phyloP scores from a whole-genome alignment of 345 rosid species.

The Carallia pectinifolia region DNA sequence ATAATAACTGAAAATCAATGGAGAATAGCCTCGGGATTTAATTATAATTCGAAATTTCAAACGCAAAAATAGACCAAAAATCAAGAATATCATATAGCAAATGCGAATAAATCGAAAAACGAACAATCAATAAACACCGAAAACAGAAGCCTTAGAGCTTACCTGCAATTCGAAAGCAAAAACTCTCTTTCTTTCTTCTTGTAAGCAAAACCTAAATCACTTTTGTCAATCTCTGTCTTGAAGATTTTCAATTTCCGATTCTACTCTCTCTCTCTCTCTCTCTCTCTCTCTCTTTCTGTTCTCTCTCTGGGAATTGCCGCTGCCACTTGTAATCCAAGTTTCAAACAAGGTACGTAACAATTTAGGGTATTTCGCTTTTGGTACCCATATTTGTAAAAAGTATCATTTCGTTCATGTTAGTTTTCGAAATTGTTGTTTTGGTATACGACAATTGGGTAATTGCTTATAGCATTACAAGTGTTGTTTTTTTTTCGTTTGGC shows the following conservation, averaged over 20 bases:
- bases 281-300: not conserved
- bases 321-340: slow-evolving; percentile 21
- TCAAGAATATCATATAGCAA: not conserved
- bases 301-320: slow-evolving; percentile 37
- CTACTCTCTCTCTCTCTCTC: not conserved
- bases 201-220: slow-evolving; percentile 15
- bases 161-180: slow-evolving; percentile 14
- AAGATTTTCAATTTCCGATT: slow-evolving; percentile 6
- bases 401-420: not conserved
- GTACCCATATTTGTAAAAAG: slow-evolving; percentile 4
- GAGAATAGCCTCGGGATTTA: not conserved
- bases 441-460: no score
- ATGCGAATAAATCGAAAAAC: slow-evolving; percentile 1
- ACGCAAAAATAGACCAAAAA: not conserved
- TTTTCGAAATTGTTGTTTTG: not conserved
- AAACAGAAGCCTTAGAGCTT: not conserved
- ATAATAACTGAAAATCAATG: not conserved
- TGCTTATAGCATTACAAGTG: no score
- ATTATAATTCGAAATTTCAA: not conserved
- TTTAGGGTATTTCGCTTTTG: not conserved
- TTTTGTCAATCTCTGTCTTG: slow-evolving; percentile 11
- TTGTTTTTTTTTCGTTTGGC: no score
- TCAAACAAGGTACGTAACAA: slow-evolving; percentile 26
- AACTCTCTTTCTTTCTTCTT: not conserved
- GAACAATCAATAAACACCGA: slow-evolving; percentile 4